Percentiles rank a stretch among this genome's conserved stretches.
phyloP scores from a whole-genome alignment of 371 early-diverging fungal species.

The Dichotomocladium elegans region DNA sequence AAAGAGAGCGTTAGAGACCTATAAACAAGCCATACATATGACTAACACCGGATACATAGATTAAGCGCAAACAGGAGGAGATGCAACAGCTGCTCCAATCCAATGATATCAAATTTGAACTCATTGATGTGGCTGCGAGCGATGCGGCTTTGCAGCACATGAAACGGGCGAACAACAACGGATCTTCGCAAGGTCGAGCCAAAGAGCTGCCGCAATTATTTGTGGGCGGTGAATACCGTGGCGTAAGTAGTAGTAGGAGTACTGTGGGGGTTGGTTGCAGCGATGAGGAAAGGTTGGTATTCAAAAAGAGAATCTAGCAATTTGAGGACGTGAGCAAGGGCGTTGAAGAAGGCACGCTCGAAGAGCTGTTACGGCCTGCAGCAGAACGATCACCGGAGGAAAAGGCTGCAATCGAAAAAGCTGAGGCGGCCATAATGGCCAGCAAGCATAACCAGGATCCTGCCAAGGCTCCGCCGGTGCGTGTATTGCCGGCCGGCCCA shows the following conservation, averaged over 20 bases:
- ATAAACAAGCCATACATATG: no score
- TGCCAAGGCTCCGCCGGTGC: slow-evolving; percentile 11
- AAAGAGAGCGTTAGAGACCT: no score
- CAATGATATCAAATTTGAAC: slow-evolving; percentile 26
- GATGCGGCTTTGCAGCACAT: slow-evolving; percentile 43
- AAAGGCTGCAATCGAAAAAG: slow-evolving; percentile 28
- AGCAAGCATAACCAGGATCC: no score
- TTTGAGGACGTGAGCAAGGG: slow-evolving; percentile 9
- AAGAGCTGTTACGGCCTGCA: slow-evolving; percentile 5
- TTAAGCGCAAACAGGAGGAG: slow-evolving; percentile 45
- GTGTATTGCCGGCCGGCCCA: slow-evolving; percentile 20
- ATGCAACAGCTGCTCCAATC: slow-evolving; percentile 30
- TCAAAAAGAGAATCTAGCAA: no score
- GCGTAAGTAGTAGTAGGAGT: slow-evolving; percentile 20
- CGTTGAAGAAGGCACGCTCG: slow-evolving; percentile 4
- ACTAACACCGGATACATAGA: slow-evolving; percentile 13
- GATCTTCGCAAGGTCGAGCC: slow-evolving; percentile 11
- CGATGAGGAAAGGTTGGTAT: no score
- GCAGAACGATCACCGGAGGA: slow-evolving; percentile 23
- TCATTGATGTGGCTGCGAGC: slow-evolving; percentile 43
- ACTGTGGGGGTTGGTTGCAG: not conserved
- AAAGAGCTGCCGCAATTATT: slow-evolving; percentile 36
- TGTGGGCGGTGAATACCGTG: slow-evolving; percentile 35
- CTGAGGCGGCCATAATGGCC: slow-evolving; percentile 22
- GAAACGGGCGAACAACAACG: slow-evolving; percentile 29